Conservation (phyloP, 1,284 basidiomycete species). For the Fomitopsis pinicola region DNA sequence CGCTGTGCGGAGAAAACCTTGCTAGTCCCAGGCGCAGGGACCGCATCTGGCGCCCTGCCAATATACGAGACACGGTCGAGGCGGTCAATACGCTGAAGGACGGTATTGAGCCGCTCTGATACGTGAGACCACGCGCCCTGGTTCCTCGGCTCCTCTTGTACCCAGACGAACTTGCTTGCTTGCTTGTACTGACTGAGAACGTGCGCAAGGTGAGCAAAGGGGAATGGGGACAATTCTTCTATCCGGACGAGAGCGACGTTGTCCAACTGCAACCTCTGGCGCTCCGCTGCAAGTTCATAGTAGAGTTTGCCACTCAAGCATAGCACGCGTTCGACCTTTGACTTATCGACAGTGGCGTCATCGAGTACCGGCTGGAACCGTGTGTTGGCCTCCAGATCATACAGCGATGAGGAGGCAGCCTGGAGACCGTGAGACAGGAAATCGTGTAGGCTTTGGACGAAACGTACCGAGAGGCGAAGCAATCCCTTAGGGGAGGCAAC, state of each 20-base stretch:
- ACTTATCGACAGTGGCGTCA: conserved; percentile 40
- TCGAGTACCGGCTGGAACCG: conserved; percentile 71
- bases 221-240: conserved; percentile 87
- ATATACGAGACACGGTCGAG: conserved; percentile 42
- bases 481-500: conserved; percentile 83
- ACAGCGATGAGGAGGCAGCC: conserved; percentile 71
- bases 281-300: conserved; percentile 77
- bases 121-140: conserved; percentile 80
- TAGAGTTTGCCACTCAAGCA: conserved; percentile 80
- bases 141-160: conserved; percentile 86
- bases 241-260: conserved; percentile 69
- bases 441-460: conserved; percentile 2
- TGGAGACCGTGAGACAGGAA: conserved; percentile 25
- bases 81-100: conserved; percentile 40
- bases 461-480: conserved; percentile 69
- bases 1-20: conserved; percentile 67
- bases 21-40: conserved; percentile 78
- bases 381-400: conserved; percentile 60
- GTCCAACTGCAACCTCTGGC: conserved; percentile 43
- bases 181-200: conserved; percentile 44
- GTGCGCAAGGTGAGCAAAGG: conserved; percentile 51
- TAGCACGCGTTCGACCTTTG: conserved; percentile 51
- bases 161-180: conserved; percentile 54
- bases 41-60: conserved; percentile 67
- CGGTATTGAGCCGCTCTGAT: conserved; percentile 45